These are phyloP conservation scores for Chlorella sp. DNA, from an alignment of 139 green algal genomes.

Conservation along the genomic window DNA sequence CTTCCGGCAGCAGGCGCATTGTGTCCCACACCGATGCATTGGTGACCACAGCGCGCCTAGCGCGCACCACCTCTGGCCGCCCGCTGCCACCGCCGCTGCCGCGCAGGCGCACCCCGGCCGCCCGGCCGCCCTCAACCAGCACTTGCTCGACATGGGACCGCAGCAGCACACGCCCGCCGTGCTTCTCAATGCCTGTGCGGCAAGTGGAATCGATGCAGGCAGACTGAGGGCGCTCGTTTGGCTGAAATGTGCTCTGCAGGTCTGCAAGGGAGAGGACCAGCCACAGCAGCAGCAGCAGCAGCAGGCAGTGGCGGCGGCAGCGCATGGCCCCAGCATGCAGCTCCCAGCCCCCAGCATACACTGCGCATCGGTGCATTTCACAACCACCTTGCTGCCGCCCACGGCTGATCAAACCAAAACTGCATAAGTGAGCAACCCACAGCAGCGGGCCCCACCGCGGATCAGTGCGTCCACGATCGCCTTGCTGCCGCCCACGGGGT, in stretches of 20 bases:
- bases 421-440: too few relatives aligned
- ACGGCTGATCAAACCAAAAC: too few relatives aligned
- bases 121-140: constrained; percentile 46
- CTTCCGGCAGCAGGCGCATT: constrained; percentile 76
- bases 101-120: constrained; percentile 31
- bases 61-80: constrained; percentile 25
- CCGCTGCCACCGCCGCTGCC: neutral
- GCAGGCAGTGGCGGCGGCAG: too few relatives aligned
- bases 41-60: constrained; percentile 79
- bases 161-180: constrained; percentile 83
- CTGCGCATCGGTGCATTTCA: too few relatives aligned
- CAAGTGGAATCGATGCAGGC: too few relatives aligned
- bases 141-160: constrained; percentile 88
- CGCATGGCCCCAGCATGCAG: too few relatives aligned
- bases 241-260: too few relatives aligned
- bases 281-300: too few relatives aligned
- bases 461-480: constrained; percentile 93
- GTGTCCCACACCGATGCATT: constrained; percentile 96
- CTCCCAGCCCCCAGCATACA: too few relatives aligned
- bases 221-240: too few relatives aligned
- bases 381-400: constrained; percentile 84
- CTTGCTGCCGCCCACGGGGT: constrained; percentile 87
- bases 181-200: constrained; percentile 74
- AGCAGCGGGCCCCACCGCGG: constrained; percentile 77
- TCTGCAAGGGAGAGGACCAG: too few relatives aligned